Evolutionary conservation across 352 stramenopile genomes (phyloP).

Genomic region (Plasmopara halstedii): DNA sequence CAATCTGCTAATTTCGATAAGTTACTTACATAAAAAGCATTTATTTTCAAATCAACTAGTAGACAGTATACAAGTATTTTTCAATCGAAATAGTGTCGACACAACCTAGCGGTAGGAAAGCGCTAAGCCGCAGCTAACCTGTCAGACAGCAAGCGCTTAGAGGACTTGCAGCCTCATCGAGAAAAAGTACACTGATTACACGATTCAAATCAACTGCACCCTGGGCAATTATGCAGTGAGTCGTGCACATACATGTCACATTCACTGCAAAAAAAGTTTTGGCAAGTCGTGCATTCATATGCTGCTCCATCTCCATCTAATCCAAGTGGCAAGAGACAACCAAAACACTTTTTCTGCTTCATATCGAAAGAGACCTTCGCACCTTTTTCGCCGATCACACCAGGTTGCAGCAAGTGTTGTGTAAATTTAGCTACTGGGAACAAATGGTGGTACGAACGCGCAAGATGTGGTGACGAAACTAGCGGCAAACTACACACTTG

Average conservation of each 20-base stretch:
- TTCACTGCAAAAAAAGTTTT: conserved; percentile 92
- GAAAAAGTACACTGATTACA: too few species aligned
- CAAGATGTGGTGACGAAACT: conserved; percentile 95
- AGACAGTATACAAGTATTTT: too few species aligned
- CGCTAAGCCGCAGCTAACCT: too few species aligned
- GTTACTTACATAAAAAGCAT: too few species aligned
- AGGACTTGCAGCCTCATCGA: too few species aligned
- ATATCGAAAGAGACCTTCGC: conserved; percentile 11
- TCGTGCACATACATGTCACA: conserved; percentile 98
- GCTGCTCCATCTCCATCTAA: conserved; percentile 39
- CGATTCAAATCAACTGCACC: conserved; percentile 60
- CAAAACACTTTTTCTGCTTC: conserved; percentile 62
- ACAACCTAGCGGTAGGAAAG: too few species aligned
- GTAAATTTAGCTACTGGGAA: conserved; percentile 95
- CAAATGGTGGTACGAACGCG: conserved; percentile 97
- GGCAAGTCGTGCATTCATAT: conserved; percentile 87
- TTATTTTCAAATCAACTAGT: too few species aligned
- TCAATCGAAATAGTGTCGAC: too few species aligned
- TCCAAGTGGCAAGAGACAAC: conserved; percentile 55
- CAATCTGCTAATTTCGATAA: too few species aligned
- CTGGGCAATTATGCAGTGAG: conserved; percentile 97
- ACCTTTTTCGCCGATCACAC: conserved; percentile 10
- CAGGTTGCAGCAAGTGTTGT: conserved; percentile 44
- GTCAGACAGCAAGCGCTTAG: too few species aligned
- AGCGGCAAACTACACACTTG: conserved; percentile 95